Percentiles rank a stretch among this genome's conserved stretches.
phyloP scores from a whole-genome alignment of 148 eudicot genomes.

The Drosera capensis region DNA sequence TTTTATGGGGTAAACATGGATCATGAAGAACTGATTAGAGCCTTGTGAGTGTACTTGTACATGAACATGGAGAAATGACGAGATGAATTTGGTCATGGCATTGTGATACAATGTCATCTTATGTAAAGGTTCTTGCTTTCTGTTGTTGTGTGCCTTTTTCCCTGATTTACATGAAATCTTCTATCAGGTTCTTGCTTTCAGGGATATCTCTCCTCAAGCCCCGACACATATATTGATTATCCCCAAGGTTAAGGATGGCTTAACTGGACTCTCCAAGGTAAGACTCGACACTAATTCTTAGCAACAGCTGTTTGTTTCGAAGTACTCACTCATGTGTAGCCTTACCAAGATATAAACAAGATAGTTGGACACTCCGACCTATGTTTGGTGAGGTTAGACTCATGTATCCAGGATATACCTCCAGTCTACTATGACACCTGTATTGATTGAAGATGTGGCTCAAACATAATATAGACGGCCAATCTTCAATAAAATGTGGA shows the following conservation, averaged over 20 bases:
- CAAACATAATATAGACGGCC: no score
- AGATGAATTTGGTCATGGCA: no score
- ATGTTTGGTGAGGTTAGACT: background rate
- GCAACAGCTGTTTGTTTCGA: background rate
- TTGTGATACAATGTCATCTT: background rate
- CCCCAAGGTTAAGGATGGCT: conserved; percentile 79
- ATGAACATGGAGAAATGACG: background rate
- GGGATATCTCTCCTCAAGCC: conserved; percentile 83
- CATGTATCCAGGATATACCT: background rate
- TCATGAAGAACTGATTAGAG: background rate
- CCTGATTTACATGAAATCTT: conserved; percentile 6
- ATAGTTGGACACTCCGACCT: no score
- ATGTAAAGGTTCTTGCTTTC: background rate
- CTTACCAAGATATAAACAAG: no score
- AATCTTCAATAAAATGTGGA: no score
- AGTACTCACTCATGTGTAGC: no score
- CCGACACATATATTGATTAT: conserved; percentile 67
- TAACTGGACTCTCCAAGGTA: conserved; percentile 71
- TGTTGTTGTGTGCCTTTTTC: conserved; percentile 3
- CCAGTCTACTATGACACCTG: background rate
- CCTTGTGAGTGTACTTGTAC: background rate
- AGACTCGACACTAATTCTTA: background rate
- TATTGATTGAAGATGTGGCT: no score
- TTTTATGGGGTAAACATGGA: background rate
- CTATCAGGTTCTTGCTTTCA: conserved; percentile 80